A percentile compares a stretch with the other conserved stretches of the same genome.
These are phyloP conservation scores for Phytopythium montanum DNA, from an alignment of 352 stramenopile genomes.

Conservation along the genomic window DNA sequence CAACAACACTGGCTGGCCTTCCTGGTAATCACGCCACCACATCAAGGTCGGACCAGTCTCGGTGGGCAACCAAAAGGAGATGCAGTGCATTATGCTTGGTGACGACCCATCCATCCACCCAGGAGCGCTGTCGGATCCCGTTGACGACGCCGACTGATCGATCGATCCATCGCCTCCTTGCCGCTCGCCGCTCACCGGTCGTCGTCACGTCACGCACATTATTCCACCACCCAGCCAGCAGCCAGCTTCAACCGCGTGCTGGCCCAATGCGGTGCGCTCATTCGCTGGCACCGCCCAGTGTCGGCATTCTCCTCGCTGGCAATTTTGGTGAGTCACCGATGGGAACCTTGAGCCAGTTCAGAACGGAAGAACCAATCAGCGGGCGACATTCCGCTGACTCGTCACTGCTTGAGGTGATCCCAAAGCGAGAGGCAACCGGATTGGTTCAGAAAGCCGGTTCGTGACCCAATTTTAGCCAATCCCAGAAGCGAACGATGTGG, in stretches of 20 bases:
- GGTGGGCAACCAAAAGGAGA: not conserved
- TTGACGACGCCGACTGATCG: not conserved
- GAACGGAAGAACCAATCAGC: constrained; percentile 5
- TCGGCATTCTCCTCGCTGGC: not conserved
- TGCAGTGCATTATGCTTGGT: not conserved
- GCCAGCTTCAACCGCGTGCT: constrained; percentile 6
- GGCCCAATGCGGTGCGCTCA: not conserved
- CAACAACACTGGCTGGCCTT: no score
- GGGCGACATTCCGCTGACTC: not conserved
- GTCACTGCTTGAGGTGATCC: not conserved
- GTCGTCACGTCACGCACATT: not conserved
- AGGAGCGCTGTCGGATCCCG: not conserved
- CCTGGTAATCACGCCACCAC: not conserved
- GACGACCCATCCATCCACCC: not conserved
- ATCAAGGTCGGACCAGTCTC: not conserved
- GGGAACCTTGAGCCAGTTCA: not conserved
- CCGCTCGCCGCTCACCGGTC: not conserved
- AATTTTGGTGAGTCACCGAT: constrained; percentile 5
- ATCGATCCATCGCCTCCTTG: not conserved
- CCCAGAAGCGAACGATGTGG: not conserved
- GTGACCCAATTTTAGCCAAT: not conserved
- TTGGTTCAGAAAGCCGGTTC: constrained; percentile 4
- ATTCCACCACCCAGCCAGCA: not conserved
- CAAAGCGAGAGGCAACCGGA: not conserved
- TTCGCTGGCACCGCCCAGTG: not conserved